Evolutionary conservation across 371 early-diverging fungal genomes (phyloP), one percentile per base, ranked within the genome.

Genomic region (Rhizomucor miehei): DNA sequence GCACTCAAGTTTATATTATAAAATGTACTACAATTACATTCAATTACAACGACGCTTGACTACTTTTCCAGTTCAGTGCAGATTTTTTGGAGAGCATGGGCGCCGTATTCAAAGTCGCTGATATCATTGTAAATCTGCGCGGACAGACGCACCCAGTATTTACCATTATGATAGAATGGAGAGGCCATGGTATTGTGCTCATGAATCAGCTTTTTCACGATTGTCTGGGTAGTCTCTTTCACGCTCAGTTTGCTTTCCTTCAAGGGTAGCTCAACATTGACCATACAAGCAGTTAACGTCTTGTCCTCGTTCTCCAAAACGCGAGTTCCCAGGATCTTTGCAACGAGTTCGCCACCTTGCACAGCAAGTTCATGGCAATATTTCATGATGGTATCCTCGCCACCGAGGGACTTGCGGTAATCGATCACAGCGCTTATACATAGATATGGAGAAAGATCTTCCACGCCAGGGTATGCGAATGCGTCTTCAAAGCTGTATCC

Each of bases 101-200:
- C 76, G 21, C 77, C 66, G 14, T 65, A 49, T 35, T 64, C 58
- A 57, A 80, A 82, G 52, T 89, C 87, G 2, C 63, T 52, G 41
- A 79, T 45, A 51, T 79, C 80, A 40, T 74, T 74, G 48, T 85
- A 87, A 41, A 89, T 71, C 51, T 89, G 88, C 2, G 80, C 67
- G 8, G 77, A 77, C 6, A 85, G 60, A 17, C 89, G 82, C 2
- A 77, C 65, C 40, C 62, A 86, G 57, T 79, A 75, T 16, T 56
- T 39, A 1, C 70, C 75, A n/a, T 66, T 65, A 51, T 81, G 80
- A 13, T 55, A 51, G 60, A 72, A 87, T 11, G 69, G 57, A 1
- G 77, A 65, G 1, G 68, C 64, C 51, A 66, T 73, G 10, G 77
- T 57, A 19, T 74, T 63, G 56, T 79, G 65, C 16, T 76, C 68